Percentiles rank a stretch among this genome's conserved stretches.
These are phyloP conservation scores for Fusarium sp. DNA, from an alignment of 2,329 filamentous ascomycete species.

Conservation along the genomic window DNA sequence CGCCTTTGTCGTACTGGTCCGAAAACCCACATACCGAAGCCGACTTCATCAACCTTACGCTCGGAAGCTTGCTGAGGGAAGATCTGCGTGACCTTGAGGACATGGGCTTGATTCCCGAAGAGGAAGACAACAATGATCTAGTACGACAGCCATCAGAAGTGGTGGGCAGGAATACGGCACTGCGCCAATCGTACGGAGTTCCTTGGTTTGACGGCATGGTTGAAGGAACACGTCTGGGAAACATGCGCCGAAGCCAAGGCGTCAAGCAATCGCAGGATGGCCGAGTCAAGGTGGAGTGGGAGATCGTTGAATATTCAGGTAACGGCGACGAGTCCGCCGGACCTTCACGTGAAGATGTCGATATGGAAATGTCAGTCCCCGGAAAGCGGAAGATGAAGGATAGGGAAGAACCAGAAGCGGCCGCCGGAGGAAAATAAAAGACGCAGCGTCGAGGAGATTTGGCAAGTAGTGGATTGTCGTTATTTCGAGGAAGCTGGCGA, in stretches of 20 bases:
- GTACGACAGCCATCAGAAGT: slow-evolving; percentile 1
- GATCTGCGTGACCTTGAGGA: slow-evolving; percentile 80
- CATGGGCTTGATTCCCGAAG: slow-evolving; percentile 74
- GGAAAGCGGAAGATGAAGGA: slow-evolving; percentile 66
- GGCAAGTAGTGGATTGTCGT: slow-evolving; percentile 1
- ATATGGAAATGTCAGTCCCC: slow-evolving; percentile 50
- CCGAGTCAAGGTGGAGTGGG: slow-evolving; percentile 79
- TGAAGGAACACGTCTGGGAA: slow-evolving; percentile 77
- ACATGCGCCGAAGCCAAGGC: slow-evolving; percentile 70
- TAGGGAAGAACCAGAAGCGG: slow-evolving; percentile 48
- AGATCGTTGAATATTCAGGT: slow-evolving; percentile 79
- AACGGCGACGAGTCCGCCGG: slow-evolving; percentile 48
- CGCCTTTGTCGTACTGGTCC: slow-evolving; percentile 84
- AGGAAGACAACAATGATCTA: slow-evolving; percentile 44
- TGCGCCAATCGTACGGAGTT: slow-evolving; percentile 73
- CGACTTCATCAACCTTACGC: slow-evolving; percentile 81
- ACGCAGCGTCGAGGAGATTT: background rate
- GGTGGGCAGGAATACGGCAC: slow-evolving; percentile 47
- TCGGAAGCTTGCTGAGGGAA: slow-evolving; percentile 79
- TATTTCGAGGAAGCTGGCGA: slow-evolving; percentile 10
- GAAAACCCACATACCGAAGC: slow-evolving; percentile 77
- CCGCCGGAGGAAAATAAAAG: slow-evolving; percentile 14
- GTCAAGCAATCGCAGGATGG: slow-evolving; percentile 68
- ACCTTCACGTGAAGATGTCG: slow-evolving; percentile 48
- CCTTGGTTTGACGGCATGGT: slow-evolving; percentile 90